Evolutionary conservation across 2,329 filamentous ascomycete species (phyloP).

Genomic region (Beauveria sp.): DNA sequence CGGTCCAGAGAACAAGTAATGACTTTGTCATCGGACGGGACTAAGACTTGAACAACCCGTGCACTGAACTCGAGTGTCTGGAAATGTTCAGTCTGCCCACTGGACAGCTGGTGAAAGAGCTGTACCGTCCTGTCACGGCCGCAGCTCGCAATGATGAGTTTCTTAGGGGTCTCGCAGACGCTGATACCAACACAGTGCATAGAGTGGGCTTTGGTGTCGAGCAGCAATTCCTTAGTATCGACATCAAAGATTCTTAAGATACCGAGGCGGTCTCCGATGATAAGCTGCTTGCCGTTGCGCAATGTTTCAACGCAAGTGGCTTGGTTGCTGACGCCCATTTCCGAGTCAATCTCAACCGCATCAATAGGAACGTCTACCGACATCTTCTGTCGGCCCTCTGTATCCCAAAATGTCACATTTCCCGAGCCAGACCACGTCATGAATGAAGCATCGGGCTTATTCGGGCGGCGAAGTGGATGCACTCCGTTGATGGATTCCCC

Average conservation of each 20-base stretch:
- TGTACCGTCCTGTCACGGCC: slow-evolving; percentile 89
- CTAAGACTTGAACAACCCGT: slow-evolving; percentile 65
- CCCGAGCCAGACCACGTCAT: slow-evolving; percentile 85
- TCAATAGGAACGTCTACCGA: slow-evolving; percentile 64
- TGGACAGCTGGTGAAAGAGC: slow-evolving; percentile 60
- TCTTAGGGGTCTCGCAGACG: slow-evolving; percentile 54
- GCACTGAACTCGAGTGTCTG: slow-evolving; percentile 93
- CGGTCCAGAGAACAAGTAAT: slow-evolving; percentile 81
- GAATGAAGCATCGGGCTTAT: slow-evolving; percentile 61
- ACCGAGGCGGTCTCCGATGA: slow-evolving; percentile 84
- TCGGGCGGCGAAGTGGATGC: slow-evolving; percentile 52
- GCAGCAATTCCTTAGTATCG: slow-evolving; percentile 50
- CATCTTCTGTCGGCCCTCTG: slow-evolving; percentile 59
- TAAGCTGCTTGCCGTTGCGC: slow-evolving; percentile 55
- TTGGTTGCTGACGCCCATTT: slow-evolving; percentile 49
- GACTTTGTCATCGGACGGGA: slow-evolving; percentile 67
- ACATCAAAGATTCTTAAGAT: slow-evolving; percentile 65
- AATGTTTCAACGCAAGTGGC: slow-evolving; percentile 54
- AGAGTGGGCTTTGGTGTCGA: slow-evolving; percentile 78
- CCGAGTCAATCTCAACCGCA: slow-evolving; percentile 40
- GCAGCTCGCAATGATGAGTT: slow-evolving; percentile 68
- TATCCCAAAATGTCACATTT: slow-evolving; percentile 73
- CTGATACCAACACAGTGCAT: slow-evolving; percentile 78
- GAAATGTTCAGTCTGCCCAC: slow-evolving; percentile 62
- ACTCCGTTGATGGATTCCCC: slow-evolving; percentile 67